Percentiles rank a stretch among this genome's conserved stretches.
Evolutionary conservation across 345 rosid genomes (phyloP).

Genomic region (Eucalyptus fibrosa): DNA sequence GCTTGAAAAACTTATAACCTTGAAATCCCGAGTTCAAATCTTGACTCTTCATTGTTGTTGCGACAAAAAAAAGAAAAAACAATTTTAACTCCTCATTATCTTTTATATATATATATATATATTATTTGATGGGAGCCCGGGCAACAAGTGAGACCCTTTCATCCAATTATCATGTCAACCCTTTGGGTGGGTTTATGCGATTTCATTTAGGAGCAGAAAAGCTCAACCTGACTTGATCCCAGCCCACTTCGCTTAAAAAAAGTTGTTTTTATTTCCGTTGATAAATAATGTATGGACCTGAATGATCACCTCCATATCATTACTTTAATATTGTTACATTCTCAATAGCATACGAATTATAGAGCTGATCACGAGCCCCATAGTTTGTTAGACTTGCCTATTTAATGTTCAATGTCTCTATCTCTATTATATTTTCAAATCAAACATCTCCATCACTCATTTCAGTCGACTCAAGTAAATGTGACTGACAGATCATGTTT

Average conservation of each 20-base stretch:
- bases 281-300: neutral
- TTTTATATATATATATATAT: too few relatives aligned
- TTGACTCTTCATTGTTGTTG: neutral
- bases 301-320: neutral
- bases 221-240: neutral
- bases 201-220: neutral
- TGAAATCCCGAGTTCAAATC: neutral
- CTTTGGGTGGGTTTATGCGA: neutral
- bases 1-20: neutral
- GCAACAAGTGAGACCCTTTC: neutral
- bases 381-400: neutral
- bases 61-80: neutral
- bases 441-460: neutral
- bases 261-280: neutral
- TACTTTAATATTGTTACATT: neutral
- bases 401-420: neutral
- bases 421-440: neutral
- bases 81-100: neutral
- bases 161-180: neutral
- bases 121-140: neutral
- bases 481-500: rapidly evolving
- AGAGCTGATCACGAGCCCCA: neutral
- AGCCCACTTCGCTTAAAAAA: neutral
- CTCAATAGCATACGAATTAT: neutral
- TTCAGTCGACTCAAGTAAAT: neutral